Percentiles rank a stretch among this genome's conserved stretches.
Evolutionary conservation across 2,329 filamentous ascomycete genomes (phyloP).

Genomic region (Dactylonectria estremocensis): DNA sequence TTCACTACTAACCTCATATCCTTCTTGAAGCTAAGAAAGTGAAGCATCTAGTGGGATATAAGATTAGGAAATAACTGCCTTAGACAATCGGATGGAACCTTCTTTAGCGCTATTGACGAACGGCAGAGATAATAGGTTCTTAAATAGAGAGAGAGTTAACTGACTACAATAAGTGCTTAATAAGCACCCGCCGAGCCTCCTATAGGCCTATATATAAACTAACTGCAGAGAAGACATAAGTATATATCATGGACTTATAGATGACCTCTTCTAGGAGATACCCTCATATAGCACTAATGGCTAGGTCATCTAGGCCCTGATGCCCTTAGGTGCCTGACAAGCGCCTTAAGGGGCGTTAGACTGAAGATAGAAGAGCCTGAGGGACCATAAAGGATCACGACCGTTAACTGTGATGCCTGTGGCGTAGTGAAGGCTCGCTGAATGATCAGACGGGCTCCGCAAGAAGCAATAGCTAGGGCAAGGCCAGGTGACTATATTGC

Average conservation of each 20-base stretch:
- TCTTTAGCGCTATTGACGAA: not conserved
- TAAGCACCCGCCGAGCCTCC: not conserved
- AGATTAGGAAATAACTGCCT: not conserved
- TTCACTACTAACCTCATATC: not conserved
- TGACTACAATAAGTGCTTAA: not conserved
- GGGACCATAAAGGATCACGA: not conserved
- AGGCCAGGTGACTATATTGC: not conserved
- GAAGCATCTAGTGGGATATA: not conserved
- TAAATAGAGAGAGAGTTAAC: not conserved
- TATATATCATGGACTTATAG: not conserved
- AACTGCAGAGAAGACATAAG: not conserved
- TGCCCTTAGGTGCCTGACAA: not conserved
- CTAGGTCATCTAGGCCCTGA: not conserved
- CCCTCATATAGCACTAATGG: not conserved
- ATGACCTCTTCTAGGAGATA: not conserved
- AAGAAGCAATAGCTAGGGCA: not conserved
- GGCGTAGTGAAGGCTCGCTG: not conserved
- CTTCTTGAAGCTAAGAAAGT: not conserved
- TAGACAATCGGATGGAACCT: not conserved
- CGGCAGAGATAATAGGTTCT: not conserved
- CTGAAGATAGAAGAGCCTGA: not conserved
- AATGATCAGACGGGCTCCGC: not conserved
- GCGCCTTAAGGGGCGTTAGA: not conserved
- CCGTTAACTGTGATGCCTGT: not conserved
- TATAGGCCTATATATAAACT: too few species aligned